Evolutionary conservation across 1,139 yeast genomes (phyloP).

Genomic region (Starmera stellimalicola): DNA sequence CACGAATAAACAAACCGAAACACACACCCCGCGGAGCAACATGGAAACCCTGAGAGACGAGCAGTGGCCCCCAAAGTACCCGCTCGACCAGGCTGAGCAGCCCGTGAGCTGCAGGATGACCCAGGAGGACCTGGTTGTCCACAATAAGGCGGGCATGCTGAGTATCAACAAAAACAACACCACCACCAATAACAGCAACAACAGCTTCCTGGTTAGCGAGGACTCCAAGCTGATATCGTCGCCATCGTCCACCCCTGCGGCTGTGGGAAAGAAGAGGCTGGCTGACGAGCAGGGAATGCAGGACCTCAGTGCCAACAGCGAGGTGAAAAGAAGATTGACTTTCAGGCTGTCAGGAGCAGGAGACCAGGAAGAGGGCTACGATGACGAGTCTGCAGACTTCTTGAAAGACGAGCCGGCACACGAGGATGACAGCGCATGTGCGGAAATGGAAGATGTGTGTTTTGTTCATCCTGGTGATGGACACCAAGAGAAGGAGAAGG

Average conservation of each 20-base stretch:
- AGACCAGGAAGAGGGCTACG: no score
- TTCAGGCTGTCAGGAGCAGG: no score
- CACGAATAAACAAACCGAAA: no score
- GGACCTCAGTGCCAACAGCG: conserved; percentile 5
- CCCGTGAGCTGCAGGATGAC: conserved; percentile 14
- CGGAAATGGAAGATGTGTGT: not conserved
- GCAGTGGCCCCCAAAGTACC: conserved; percentile 11
- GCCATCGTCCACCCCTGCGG: conserved; percentile 3
- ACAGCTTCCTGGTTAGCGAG: no score
- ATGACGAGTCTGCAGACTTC: no score
- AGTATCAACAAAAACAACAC: not conserved
- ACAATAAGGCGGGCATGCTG: not conserved
- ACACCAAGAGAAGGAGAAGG: not conserved
- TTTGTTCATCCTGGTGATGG: not conserved
- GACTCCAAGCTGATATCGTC: no score
- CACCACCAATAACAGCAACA: not conserved
- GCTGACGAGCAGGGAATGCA: conserved; percentile 10
- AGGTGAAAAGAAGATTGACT: conserved; percentile 12
- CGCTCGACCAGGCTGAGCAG: conserved; percentile 10
- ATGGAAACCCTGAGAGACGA: no score
- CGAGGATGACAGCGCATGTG: no score
- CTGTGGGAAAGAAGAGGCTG: conserved; percentile 10
- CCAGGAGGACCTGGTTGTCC: conserved; percentile 6
- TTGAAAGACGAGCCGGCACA: no score
- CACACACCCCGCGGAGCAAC: no score